Evolutionary conservation across 441 rosid genomes (phyloP).

Genomic region (Melastoma candidum): DNA sequence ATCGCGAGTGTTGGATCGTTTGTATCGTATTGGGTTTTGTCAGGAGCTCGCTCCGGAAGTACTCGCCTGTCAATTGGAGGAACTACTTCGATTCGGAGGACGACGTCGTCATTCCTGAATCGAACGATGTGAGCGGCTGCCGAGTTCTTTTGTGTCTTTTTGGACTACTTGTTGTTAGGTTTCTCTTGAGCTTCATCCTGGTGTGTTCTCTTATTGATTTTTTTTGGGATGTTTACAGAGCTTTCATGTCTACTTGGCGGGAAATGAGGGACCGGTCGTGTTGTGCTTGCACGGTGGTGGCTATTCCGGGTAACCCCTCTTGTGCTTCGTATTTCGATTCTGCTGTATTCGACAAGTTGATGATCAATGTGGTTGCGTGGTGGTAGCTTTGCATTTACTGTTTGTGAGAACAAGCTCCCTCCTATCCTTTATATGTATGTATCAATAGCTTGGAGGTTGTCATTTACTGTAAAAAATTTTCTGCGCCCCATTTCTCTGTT

Average conservation of each 20-base stretch:
- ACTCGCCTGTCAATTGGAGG: conserved; percentile 63
- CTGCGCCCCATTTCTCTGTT: not conserved
- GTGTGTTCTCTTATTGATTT: conserved; percentile 23
- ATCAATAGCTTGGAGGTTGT: too few relatives aligned
- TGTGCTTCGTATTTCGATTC: not conserved
- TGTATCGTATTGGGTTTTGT: not conserved
- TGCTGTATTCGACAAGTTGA: not conserved
- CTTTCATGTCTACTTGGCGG: conserved; percentile 88
- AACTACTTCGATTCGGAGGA: conserved; percentile 65
- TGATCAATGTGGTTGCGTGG: too few relatives aligned
- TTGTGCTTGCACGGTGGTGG: conserved; percentile 98
- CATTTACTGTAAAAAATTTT: too few relatives aligned
- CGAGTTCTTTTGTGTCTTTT: not conserved
- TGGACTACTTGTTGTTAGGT: not conserved
- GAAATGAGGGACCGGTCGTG: conserved; percentile 81
- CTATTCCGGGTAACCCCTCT: conserved; percentile 58
- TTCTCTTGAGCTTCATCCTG: conserved; percentile 1
- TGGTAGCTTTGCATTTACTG: too few relatives aligned
- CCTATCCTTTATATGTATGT: too few relatives aligned
- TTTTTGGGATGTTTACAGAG: conserved; percentile 38
- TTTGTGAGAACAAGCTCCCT: too few relatives aligned
- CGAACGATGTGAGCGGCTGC: conserved; percentile 49
- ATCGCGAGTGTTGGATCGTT: not conserved
- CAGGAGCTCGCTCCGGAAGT: conserved; percentile 50
- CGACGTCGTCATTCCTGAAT: conserved; percentile 53